phyloP scores from a whole-genome alignment of 139 green algal species.

The Picochlorum sp. region DNA sequence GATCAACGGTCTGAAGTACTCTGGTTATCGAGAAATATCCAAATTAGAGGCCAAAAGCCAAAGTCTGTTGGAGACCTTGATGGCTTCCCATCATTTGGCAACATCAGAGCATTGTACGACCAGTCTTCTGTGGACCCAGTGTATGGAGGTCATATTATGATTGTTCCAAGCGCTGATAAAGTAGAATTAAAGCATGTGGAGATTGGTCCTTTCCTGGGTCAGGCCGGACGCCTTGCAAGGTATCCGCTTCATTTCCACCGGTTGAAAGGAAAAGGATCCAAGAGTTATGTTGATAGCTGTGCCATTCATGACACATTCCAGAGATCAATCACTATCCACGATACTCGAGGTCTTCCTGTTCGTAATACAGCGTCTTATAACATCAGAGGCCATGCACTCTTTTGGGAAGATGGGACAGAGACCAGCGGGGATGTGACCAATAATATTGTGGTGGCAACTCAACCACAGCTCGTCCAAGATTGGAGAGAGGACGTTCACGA shows the following conservation, averaged over 20 bases:
- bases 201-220: background rate
- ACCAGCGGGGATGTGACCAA: background rate
- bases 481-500: background rate
- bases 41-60: slow-evolving; percentile 1
- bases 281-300: background rate
- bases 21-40: slow-evolving; percentile 1
- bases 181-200: background rate
- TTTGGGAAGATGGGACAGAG: slow-evolving; percentile 3
- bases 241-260: slow-evolving; percentile 1
- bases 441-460: background rate
- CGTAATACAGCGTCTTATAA: background rate
- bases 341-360: background rate
- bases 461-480: background rate
- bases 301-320: background rate
- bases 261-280: background rate
- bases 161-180: slow-evolving; percentile 1
- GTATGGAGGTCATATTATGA: background rate
- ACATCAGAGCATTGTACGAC: background rate
- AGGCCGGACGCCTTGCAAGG: background rate
- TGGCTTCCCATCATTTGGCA: background rate
- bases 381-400: slow-evolving; percentile 1
- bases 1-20: background rate
- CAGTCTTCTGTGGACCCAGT: background rate
- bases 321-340: slow-evolving; percentile 1
- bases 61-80: background rate